A percentile compares a stretch with the other conserved stretches of the same genome.
Conservation (phyloP, 2,329 filamentous ascomycete species). For the Gliomastix tumulicola region DNA sequence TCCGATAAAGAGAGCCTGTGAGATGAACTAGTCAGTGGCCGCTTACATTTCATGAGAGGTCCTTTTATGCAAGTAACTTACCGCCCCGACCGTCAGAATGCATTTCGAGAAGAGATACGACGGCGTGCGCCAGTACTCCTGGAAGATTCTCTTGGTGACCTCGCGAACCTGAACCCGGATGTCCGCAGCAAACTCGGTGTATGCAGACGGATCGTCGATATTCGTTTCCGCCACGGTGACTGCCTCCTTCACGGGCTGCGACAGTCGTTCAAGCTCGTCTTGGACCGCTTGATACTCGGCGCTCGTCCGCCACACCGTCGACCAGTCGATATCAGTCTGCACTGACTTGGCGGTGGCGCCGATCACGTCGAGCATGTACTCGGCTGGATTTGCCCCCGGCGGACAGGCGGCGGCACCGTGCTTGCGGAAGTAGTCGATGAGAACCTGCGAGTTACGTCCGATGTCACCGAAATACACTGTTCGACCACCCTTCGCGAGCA, state of each 20-base stretch:
- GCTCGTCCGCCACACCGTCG: constrained; percentile 43
- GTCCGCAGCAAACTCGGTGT: constrained; percentile 21
- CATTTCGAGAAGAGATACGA: constrained; percentile 57
- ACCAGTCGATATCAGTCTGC: constrained; percentile 67
- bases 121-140: constrained; percentile 33
- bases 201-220: constrained; percentile 11
- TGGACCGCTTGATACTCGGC: constrained; percentile 22
- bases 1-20: constrained; percentile 57
- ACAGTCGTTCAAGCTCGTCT: constrained; percentile 40
- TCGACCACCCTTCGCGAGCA: constrained; percentile 42
- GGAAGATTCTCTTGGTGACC: constrained; percentile 25
- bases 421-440: constrained; percentile 46
- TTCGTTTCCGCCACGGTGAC: constrained; percentile 53
- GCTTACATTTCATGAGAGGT: too few species aligned
- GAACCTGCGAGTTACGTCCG: constrained; percentile 32
- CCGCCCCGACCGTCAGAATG: constrained; percentile 9
- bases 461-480: constrained; percentile 46
- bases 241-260: background rate
- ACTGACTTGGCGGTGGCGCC: constrained; percentile 23
- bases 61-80: constrained; percentile 66
- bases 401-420: constrained; percentile 59
- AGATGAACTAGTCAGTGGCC: too few species aligned
- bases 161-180: constrained; percentile 20
- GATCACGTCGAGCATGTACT: constrained; percentile 39
- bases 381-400: constrained; percentile 40